These are phyloP conservation scores for Pyricularia grisea DNA, from an alignment of 2,329 filamentous ascomycete genomes.

Conservation along the genomic window DNA sequence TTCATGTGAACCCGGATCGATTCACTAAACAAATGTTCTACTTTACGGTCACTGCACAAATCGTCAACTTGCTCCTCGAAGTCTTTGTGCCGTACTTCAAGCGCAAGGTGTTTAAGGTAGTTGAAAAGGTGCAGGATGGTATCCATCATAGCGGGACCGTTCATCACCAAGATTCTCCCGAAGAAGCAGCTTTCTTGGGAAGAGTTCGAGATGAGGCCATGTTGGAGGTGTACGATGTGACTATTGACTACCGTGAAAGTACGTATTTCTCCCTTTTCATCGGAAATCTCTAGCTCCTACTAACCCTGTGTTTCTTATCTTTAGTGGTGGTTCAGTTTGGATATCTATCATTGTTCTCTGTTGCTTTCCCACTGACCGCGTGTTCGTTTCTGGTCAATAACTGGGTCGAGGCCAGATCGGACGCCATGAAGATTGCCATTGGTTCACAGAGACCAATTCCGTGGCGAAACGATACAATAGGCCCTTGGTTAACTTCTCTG, in stretches of 20 bases:
- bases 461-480: conserved; percentile 86
- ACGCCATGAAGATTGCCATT: conserved; percentile 83
- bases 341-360: conserved; percentile 84
- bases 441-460: conserved; percentile 85
- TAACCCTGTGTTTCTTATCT: conserved; percentile 16
- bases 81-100: conserved; percentile 79
- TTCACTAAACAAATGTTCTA: conserved; percentile 91
- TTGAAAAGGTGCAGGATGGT: conserved; percentile 62
- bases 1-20: conserved; percentile 73
- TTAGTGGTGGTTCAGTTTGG: conserved; percentile 29
- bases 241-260: conserved; percentile 78
- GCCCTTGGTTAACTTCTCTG: conserved; percentile 79
- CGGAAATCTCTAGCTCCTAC: not conserved
- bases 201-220: conserved; percentile 77
- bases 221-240: conserved; percentile 80
- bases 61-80: conserved; percentile 80
- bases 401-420: conserved; percentile 88
- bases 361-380: conserved; percentile 89
- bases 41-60: conserved; percentile 87
- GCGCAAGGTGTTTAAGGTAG: conserved; percentile 66
- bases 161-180: conserved; percentile 55
- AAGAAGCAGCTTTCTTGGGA: conserved; percentile 71
- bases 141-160: conserved; percentile 36
- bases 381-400: conserved; percentile 89
- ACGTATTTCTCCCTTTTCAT: conserved; percentile 22